Percentiles rank a stretch among this genome's conserved stretches.
phyloP scores from a whole-genome alignment of 2,329 filamentous ascomycete genomes.

The Mycosphaerella arachidis region DNA sequence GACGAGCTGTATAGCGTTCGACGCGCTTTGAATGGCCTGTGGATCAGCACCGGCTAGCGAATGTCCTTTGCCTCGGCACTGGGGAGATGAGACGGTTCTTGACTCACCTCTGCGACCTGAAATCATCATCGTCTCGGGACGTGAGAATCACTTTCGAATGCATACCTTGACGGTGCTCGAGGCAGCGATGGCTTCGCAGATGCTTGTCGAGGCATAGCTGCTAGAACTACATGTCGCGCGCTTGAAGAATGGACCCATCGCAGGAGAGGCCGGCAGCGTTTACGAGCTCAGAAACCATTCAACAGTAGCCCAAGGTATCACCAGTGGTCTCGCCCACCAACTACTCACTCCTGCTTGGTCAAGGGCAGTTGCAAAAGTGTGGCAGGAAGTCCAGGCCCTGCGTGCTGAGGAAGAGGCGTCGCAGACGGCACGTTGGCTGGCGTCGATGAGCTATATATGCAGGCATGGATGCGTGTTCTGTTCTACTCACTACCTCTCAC shows the following conservation, averaged over 20 bases:
- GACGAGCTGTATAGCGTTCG: background rate
- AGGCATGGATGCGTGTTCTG: too few relatives aligned
- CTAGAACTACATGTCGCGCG: too few relatives aligned
- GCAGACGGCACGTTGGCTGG: background rate
- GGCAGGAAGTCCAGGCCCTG: background rate
- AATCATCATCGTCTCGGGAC: background rate
- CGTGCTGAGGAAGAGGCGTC: background rate
- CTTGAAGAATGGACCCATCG: too few relatives aligned
- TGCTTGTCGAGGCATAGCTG: too few relatives aligned
- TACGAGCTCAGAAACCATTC: too few relatives aligned
- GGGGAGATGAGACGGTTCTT: background rate
- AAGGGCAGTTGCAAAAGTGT: background rate
- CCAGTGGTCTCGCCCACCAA: background rate
- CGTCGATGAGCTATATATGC: background rate
- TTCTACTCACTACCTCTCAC: too few relatives aligned
- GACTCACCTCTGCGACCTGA: background rate
- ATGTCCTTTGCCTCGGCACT: constrained; percentile 1
- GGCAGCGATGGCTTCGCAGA: too few relatives aligned
- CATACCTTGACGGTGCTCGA: too few relatives aligned
- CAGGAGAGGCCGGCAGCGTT: too few relatives aligned
- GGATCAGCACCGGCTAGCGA: background rate
- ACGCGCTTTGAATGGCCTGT: background rate
- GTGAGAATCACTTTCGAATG: background rate
- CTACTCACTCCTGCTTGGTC: background rate
- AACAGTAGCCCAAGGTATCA: too few relatives aligned